Base-by-base conservation (phyloP, 164 flowering plant species). In the Umbellularia californica region DNA sequence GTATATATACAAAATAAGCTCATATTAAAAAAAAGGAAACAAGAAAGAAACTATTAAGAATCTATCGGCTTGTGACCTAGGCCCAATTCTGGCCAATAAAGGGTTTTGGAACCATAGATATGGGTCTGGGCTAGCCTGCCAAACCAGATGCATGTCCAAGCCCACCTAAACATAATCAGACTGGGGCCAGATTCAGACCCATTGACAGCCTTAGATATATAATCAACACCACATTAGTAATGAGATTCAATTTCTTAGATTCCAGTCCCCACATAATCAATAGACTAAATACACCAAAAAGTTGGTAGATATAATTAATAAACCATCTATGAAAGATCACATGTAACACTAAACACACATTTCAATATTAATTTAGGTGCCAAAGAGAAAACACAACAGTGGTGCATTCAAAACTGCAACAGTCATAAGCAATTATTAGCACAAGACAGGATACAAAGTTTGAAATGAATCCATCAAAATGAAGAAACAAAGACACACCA, bases 401-500 rank as follows among this genome's bases (percentile, higher is more conserved):
- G 68, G 27, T 60, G n/a, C 69, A 28, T 25, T 25, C 69, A 67
- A 63, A 33, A 23, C 7, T 33, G 15, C 14, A 22, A 50, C 14
- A 35, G 27, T 22, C 19, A 24, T 65, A 23, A 2, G 24, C 30
- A 67, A 41, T 22, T 69, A 60, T 69, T 22, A 52, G 65, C 23
- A 22, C 47, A 63, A 70, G 64, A 25, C 28, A 67, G 47, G 6
- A 55, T 55, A 20, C 60, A 55, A 17, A 20, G 20, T 55, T 55
- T 55, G n/a, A 20, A 69, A 2, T 70, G 58, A 22, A 69, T 50
- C 25, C 67, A 72, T 65, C 24, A 64, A 22, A 24, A n/a, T 35
- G 20, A 51, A 70, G 23, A 6, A 35, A 50, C 28, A 23, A 70
- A 51, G 50, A 79, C 91, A 23, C 60, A 94, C 98, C 97, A 79